Percentiles rank a stretch among this genome's conserved stretches.
These are phyloP conservation scores for Phaeophleospora eucalypticola DNA, from an alignment of 2,329 filamentous ascomycete genomes.

Conservation along the genomic window DNA sequence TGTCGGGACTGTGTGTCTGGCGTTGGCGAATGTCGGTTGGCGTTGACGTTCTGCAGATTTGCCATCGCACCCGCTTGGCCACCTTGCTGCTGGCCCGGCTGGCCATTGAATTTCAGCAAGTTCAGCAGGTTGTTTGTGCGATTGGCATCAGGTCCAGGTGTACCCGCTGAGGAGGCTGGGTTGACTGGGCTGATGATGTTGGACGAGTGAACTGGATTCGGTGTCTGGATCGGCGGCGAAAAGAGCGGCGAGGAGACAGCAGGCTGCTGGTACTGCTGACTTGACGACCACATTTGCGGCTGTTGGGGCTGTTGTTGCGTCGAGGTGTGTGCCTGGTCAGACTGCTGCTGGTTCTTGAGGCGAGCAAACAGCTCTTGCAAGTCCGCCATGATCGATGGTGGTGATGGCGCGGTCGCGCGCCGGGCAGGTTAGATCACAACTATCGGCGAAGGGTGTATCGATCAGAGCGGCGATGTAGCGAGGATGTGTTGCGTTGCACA, in stretches of 20 bases:
- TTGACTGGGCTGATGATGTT: constrained; percentile 56
- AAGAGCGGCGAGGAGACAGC: constrained; percentile 56
- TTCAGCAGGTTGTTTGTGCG: constrained; percentile 53
- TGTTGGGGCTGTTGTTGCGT: constrained; percentile 10
- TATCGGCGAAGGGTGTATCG: not conserved
- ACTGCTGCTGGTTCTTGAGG: constrained; percentile 33
- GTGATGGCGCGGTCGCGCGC: constrained; percentile 11
- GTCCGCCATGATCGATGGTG: constrained; percentile 35
- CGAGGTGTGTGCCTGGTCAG: constrained; percentile 8
- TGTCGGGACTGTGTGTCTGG: constrained; percentile 16
- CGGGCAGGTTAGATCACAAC: constrained; percentile 5
- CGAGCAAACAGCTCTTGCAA: constrained; percentile 43
- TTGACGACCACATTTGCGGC: constrained; percentile 20
- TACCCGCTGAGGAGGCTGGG: constrained; percentile 39
- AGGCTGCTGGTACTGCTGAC: constrained; percentile 32
- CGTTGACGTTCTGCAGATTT: constrained; percentile 33
- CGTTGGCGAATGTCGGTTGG: constrained; percentile 16
- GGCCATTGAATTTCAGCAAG: constrained; percentile 60
- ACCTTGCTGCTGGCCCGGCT: constrained; percentile 28
- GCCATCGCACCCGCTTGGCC: constrained; percentile 33
- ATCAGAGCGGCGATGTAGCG: too few species aligned
- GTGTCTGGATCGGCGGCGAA: constrained; percentile 52
- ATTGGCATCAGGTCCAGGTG: constrained; percentile 36
- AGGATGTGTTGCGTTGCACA: too few species aligned
- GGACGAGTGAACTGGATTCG: constrained; percentile 54